phyloP scores from a whole-genome alignment of 768 basidiomycete species.

The Saitozyma podzolica region DNA sequence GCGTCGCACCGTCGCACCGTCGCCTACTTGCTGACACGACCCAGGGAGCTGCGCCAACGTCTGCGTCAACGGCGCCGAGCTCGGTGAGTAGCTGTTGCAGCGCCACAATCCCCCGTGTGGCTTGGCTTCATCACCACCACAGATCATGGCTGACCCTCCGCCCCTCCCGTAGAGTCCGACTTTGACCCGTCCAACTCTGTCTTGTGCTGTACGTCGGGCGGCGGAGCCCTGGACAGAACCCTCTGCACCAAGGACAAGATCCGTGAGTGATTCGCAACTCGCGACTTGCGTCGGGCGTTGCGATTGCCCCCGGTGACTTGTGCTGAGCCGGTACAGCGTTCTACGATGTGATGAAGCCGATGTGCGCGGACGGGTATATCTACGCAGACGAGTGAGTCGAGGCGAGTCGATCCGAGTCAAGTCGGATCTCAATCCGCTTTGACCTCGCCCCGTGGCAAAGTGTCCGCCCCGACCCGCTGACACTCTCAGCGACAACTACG shows the following conservation, averaged over 20 bases:
- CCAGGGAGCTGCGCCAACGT: no score
- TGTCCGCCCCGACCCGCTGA: no score
- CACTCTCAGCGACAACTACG: no score
- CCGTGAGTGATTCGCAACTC: slow-evolving; percentile 9
- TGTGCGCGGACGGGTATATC: slow-evolving; percentile 21
- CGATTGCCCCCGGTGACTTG: neutral
- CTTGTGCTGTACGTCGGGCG: slow-evolving; percentile 11
- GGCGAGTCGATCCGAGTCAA: slow-evolving; percentile 11
- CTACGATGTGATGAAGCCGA: slow-evolving; percentile 13
- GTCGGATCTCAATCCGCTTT: neutral
- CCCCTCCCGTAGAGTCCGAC: neutral
- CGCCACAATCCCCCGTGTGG: no score
- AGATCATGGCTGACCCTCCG: neutral
- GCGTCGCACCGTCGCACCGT: no score
- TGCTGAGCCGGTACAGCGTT: slow-evolving; percentile 14
- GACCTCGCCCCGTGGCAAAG: neutral
- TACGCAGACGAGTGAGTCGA: slow-evolving; percentile 26
- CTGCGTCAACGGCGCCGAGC: no score
- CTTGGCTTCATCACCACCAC: no score
- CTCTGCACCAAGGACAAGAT: slow-evolving; percentile 15
- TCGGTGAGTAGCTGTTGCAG: no score
- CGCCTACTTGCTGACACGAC: no score
- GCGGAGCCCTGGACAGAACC: slow-evolving; percentile 1
- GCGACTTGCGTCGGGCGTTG: neutral
- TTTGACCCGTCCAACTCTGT: slow-evolving; percentile 14